Conservation (phyloP, 352 stramenopile genomes). For the Elongisporangium anandrum region DNA sequence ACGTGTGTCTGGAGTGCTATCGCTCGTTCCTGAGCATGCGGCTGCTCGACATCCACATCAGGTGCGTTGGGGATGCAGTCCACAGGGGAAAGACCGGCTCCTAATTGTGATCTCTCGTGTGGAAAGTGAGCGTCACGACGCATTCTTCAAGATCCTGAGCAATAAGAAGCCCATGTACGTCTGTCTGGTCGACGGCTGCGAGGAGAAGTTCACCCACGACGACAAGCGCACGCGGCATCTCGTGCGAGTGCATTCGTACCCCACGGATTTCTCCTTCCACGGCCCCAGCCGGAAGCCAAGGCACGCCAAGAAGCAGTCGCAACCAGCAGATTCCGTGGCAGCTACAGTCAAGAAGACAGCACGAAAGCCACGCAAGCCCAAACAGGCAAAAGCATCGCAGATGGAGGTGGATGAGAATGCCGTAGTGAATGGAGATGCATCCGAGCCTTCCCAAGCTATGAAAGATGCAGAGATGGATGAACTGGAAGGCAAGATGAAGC, state of each 20-base stretch:
- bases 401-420: conserved; percentile 20
- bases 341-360: conserved; percentile 7
- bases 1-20: conserved; percentile 46
- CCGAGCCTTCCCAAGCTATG: not conserved
- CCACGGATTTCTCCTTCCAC: conserved; percentile 35
- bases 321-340: conserved; percentile 4
- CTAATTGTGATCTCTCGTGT: not conserved
- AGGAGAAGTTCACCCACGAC: conserved; percentile 35
- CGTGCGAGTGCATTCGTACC: conserved; percentile 38
- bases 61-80: conserved; percentile 6
- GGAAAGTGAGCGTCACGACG: conserved; percentile 52
- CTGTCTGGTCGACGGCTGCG: conserved; percentile 51
- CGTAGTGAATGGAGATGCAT: not conserved
- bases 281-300: conserved; percentile 7
- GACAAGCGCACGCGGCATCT: conserved; percentile 47
- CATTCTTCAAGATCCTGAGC: conserved; percentile 56
- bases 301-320: conserved; percentile 13
- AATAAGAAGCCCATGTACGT: conserved; percentile 58
- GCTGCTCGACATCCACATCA: conserved; percentile 51
- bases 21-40: conserved; percentile 44
- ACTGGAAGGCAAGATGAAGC: conserved; percentile 18
- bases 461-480: conserved; percentile 21
- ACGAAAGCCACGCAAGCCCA: not conserved
- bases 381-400: not conserved
- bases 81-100: not conserved